Conservation (phyloP, 768 basidiomycete genomes). For the Sistotremastrum niveocremeum region DNA sequence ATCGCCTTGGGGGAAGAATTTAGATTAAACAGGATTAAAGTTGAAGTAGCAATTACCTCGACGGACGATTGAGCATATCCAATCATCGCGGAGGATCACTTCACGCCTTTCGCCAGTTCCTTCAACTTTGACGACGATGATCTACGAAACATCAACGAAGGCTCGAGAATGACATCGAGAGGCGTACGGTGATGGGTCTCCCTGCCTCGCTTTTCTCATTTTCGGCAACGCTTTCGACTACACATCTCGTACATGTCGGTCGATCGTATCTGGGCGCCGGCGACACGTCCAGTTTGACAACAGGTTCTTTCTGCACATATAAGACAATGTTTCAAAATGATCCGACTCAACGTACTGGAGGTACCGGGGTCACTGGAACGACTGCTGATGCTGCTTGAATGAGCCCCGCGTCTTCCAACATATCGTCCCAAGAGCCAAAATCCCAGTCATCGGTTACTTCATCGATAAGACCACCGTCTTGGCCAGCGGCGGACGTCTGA, state of each 20-base stretch:
- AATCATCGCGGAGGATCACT: conserved; percentile 65
- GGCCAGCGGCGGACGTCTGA: no score
- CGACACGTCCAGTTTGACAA: not conserved
- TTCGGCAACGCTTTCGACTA: conserved; percentile 34
- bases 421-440: no score
- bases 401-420: no score
- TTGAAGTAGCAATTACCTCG: conserved; percentile 28
- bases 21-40: not conserved
- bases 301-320: not conserved
- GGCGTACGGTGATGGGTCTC: conserved; percentile 29
- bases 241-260: conserved; percentile 39
- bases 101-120: conserved; percentile 24
- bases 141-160: conserved; percentile 19
- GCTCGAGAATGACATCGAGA: not conserved
- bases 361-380: no score
- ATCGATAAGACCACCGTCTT: no score
- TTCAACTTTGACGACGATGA: conserved; percentile 35
- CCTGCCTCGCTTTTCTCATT: conserved; percentile 11
- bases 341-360: not conserved
- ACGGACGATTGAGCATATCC: conserved; percentile 51
- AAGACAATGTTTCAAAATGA: not conserved
- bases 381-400: no score
- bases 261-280: conserved; percentile 12
- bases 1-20: conserved; percentile 40
- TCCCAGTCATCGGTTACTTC: no score